phyloP scores from a whole-genome alignment of 768 basidiomycete species.

The Clitopilus hobsonii region DNA sequence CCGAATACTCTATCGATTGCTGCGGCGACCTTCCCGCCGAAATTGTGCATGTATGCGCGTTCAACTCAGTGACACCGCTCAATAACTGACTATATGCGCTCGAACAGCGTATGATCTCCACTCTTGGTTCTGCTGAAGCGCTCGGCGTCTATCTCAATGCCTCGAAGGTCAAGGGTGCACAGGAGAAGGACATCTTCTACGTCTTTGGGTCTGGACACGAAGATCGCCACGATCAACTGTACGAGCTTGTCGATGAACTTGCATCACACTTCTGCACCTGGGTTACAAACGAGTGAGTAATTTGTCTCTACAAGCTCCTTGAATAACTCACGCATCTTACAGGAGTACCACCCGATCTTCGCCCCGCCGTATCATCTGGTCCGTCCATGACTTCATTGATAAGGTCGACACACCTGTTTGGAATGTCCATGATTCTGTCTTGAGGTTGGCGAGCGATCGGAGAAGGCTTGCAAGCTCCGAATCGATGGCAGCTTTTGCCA shows the following conservation, averaged over 20 bases:
- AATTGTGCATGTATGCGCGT: background rate
- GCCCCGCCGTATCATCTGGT: background rate
- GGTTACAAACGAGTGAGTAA: background rate
- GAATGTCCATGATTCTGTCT: background rate
- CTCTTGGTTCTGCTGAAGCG: background rate
- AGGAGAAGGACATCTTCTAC: too few species aligned
- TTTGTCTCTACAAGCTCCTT: background rate
- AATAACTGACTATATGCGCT: background rate
- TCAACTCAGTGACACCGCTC: background rate
- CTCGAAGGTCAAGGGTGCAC: too few species aligned
- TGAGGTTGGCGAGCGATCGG: background rate
- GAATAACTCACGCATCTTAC: too few species aligned
- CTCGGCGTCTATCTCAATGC: too few species aligned
- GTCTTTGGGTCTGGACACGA: too few species aligned
- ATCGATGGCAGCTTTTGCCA: background rate
- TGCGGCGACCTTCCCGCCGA: background rate
- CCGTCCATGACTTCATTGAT: background rate
- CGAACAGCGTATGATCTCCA: background rate
- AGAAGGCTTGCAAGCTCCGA: background rate
- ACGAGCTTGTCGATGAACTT: too few species aligned
- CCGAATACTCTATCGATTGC: background rate
- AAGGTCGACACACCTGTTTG: background rate
- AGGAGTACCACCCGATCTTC: background rate
- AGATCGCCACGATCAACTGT: too few species aligned
- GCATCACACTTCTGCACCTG: too few species aligned